Conservation (phyloP, 2,329 filamentous ascomycete species). For the Anisogramma anomala region DNA sequence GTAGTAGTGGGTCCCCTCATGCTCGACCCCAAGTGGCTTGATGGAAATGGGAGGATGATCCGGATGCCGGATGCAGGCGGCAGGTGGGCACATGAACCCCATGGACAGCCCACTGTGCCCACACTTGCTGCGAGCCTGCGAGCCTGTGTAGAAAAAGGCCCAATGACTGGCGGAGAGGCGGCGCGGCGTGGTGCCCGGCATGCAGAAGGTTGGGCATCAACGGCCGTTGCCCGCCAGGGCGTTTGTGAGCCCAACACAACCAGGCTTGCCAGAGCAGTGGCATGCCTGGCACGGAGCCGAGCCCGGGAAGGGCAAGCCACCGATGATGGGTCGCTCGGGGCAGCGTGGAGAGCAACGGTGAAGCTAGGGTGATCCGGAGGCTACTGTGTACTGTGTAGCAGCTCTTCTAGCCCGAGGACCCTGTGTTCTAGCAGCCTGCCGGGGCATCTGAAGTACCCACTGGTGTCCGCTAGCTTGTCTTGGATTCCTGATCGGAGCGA, state of each 20-base stretch:
- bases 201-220: constrained; percentile 23
- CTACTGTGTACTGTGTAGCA: too few species aligned
- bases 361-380: constrained; percentile 8
- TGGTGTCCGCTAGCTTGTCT: too few species aligned
- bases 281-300: neutral
- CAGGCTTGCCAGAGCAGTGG: neutral
- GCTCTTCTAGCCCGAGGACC: neutral
- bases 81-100: neutral
- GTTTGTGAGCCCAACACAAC: constrained; percentile 24
- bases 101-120: constrained; percentile 4
- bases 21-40: neutral
- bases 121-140: constrained; percentile 3
- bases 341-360: neutral
- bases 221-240: constrained; percentile 17
- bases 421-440: neutral
- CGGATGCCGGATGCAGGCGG: constrained; percentile 1
- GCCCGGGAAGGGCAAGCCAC: constrained; percentile 3
- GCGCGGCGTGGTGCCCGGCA: constrained; percentile 18
- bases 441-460: too few species aligned
- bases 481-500: neutral
- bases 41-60: neutral
- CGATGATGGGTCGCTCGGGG: neutral
- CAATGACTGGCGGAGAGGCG: constrained; percentile 19
- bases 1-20: too few species aligned
- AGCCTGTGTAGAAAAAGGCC: neutral